These are phyloP conservation scores for Penicillium sp. DNA, from an alignment of 2,329 filamentous ascomycete genomes.

Conservation along the genomic window DNA sequence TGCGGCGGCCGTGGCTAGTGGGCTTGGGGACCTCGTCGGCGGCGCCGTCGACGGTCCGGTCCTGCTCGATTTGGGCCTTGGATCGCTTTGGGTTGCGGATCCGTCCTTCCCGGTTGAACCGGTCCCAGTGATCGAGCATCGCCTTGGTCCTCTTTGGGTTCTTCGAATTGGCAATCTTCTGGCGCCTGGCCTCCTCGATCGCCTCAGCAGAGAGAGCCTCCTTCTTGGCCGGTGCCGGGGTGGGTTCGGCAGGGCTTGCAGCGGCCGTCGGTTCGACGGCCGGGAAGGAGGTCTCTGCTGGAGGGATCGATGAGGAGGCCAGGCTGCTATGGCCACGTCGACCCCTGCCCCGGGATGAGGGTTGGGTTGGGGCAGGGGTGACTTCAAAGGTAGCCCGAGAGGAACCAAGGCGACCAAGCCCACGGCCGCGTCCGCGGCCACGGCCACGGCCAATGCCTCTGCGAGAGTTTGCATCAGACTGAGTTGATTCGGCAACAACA, in stretches of 20 bases:
- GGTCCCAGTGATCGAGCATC: constrained; percentile 40
- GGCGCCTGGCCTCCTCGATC: constrained; percentile 28
- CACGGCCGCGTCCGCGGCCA: constrained; percentile 27
- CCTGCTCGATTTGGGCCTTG: constrained; percentile 39
- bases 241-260: constrained; percentile 6
- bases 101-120: constrained; percentile 38
- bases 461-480: constrained; percentile 16
- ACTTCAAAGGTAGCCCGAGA: constrained; percentile 20
- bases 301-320: constrained; percentile 4
- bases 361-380: constrained; percentile 12
- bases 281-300: constrained; percentile 11
- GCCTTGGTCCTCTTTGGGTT: constrained; percentile 39
- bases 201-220: constrained; percentile 17
- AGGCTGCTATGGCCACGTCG: constrained; percentile 17
- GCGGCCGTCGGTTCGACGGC: constrained; percentile 13
- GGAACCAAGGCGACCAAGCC: constrained; percentile 16
- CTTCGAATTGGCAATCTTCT: constrained; percentile 38
- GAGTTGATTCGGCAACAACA: constrained; percentile 18
- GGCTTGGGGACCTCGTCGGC: constrained; percentile 21
- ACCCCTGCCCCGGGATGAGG: constrained; percentile 19
- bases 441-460: constrained; percentile 19
- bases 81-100: constrained; percentile 39
- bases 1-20: constrained; percentile 18
- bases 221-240: constrained; percentile 11
- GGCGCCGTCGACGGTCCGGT: constrained; percentile 25